These are phyloP conservation scores for Priceomyces haplophilus DNA, from an alignment of 805 yeast genomes.

Conservation along the genomic window DNA sequence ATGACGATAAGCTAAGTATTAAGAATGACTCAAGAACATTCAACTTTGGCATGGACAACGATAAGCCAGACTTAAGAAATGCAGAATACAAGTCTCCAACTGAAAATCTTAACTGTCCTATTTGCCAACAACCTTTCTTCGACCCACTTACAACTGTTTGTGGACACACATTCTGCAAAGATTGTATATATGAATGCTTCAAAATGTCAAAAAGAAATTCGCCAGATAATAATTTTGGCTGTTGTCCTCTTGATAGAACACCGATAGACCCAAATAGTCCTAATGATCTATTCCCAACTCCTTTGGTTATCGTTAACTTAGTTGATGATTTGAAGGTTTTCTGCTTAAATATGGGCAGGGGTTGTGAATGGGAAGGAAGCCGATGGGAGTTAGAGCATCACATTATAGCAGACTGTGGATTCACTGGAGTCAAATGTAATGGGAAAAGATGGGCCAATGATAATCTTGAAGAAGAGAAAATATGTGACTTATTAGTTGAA, in stretches of 20 bases:
- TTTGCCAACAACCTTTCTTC: constrained; percentile 64
- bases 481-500: constrained; percentile 19
- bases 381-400: constrained; percentile 60
- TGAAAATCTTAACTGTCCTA: constrained; percentile 49
- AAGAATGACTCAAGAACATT: constrained; percentile 13
- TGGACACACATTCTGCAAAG: constrained; percentile 65
- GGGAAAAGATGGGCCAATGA: constrained; percentile 17
- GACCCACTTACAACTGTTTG: constrained; percentile 62
- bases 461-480: constrained; percentile 7
- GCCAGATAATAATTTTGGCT: constrained; percentile 14
- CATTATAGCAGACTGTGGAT: constrained; percentile 32
- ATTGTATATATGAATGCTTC: constrained; percentile 49
- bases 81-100: constrained; percentile 27
- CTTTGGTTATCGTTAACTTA: constrained; percentile 55
- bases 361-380: constrained; percentile 56
- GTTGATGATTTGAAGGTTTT: constrained; percentile 57
- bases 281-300: constrained; percentile 45
- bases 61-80: constrained; percentile 28
- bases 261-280: constrained; percentile 33
- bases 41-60: constrained; percentile 10
- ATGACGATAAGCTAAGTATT: constrained; percentile 4
- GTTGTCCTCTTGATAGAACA: constrained; percentile 63
- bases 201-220: constrained; percentile 28
- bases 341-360: constrained; percentile 51
- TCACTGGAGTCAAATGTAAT: constrained; percentile 34